Conservation (phyloP, 1,139 yeast species). For the Saccharomyces uvarum region DNA sequence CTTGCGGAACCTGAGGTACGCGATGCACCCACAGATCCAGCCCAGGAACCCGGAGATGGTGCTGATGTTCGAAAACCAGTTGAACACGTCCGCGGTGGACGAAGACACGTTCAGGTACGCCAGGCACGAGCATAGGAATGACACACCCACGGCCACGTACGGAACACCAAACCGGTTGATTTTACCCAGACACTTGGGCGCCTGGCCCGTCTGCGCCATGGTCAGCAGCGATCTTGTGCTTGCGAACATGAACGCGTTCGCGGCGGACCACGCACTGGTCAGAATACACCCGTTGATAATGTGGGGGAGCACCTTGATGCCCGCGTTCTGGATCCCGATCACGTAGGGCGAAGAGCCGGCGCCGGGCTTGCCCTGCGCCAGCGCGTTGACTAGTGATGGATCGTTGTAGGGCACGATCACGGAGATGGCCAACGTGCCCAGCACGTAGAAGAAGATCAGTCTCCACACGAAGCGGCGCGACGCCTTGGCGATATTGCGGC, state of each 20-base stretch:
- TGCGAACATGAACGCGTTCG: slow-evolving; percentile 39
- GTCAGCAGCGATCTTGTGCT: slow-evolving; percentile 42
- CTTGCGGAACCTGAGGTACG: slow-evolving; percentile 60
- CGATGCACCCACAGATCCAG: slow-evolving; percentile 58
- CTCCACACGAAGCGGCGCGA: slow-evolving; percentile 42
- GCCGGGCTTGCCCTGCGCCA: slow-evolving; percentile 35
- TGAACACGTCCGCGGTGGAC: slow-evolving; percentile 38
- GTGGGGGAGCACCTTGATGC: slow-evolving; percentile 43
- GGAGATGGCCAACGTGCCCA: slow-evolving; percentile 40
- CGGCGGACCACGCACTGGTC: slow-evolving; percentile 49
- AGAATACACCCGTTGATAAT: slow-evolving; percentile 45
- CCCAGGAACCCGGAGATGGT: slow-evolving; percentile 69
- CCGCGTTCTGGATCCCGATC: slow-evolving; percentile 44
- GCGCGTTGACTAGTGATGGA: slow-evolving; percentile 33
- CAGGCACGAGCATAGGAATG: slow-evolving; percentile 26
- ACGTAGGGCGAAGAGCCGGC: slow-evolving; percentile 51
- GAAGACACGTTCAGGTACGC: slow-evolving; percentile 37
- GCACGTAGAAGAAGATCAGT: slow-evolving; percentile 39
- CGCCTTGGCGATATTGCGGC: slow-evolving; percentile 43
- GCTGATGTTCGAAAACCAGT: slow-evolving; percentile 75
- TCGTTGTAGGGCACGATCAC: slow-evolving; percentile 43
- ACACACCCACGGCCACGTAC: slow-evolving; percentile 33
- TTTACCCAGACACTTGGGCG: slow-evolving; percentile 41
- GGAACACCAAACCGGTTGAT: slow-evolving; percentile 42
- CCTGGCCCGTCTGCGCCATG: slow-evolving; percentile 42